Conservation (phyloP, 2,329 filamentous ascomycete species). For the Cladosporium velox region DNA sequence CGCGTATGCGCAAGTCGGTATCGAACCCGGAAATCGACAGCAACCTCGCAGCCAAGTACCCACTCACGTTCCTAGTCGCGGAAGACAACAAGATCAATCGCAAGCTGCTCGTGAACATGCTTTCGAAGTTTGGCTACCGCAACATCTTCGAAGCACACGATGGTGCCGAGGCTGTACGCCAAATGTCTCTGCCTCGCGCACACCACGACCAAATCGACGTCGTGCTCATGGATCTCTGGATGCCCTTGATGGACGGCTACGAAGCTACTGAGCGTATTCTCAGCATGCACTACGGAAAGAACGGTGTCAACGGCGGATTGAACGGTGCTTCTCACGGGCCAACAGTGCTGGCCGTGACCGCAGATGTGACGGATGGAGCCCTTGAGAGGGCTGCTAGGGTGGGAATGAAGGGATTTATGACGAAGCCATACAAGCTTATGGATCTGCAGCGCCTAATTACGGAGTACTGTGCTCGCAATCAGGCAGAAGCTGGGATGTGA, state of each 20-base stretch:
- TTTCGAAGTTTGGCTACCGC: conserved; percentile 66
- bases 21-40: conserved; percentile 50
- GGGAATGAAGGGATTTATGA: conserved; percentile 69
- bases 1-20: conserved; percentile 30
- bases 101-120: conserved; percentile 65
- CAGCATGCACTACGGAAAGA: conserved; percentile 42
- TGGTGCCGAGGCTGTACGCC: conserved; percentile 65
- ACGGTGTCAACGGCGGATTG: conserved; percentile 2
- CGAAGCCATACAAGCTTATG: conserved; percentile 65
- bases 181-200: conserved; percentile 48
- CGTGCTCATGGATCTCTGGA: conserved; percentile 75
- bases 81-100: conserved; percentile 75
- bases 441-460: conserved; percentile 63
- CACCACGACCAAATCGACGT: conserved; percentile 55
- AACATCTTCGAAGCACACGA: conserved; percentile 67
- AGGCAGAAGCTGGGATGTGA: conserved; percentile 9
- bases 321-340: conserved; percentile 31
- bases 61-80: conserved; percentile 68
- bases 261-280: conserved; percentile 67
- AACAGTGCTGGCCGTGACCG: conserved; percentile 64
- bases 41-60: conserved; percentile 59
- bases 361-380: conserved; percentile 66
- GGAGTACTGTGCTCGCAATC: conserved; percentile 43
- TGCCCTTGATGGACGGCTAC: conserved; percentile 73
- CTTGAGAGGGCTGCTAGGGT: conserved; percentile 61